Evolutionary conservation across 768 basidiomycete genomes (phyloP).

Genomic region (Tylopilus subfusipes): DNA sequence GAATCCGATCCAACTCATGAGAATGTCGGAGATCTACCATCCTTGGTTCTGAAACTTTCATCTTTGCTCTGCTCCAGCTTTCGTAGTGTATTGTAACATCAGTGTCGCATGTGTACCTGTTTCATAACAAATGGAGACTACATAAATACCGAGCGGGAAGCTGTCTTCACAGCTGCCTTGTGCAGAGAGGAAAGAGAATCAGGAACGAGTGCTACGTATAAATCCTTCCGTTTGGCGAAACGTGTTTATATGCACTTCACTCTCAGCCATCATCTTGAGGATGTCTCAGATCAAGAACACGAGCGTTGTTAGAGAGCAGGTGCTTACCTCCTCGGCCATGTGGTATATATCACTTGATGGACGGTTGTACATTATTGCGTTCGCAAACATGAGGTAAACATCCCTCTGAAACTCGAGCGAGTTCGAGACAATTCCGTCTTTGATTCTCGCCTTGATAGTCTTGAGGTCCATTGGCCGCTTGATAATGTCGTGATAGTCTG

Average conservation of each 20-base stretch:
- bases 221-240: slow-evolving; percentile 78
- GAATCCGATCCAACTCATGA: slow-evolving; percentile 78
- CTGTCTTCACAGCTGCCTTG: neutral
- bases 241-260: slow-evolving; percentile 60
- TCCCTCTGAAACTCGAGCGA: slow-evolving; percentile 89
- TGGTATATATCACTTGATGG: slow-evolving; percentile 80
- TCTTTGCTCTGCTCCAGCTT: neutral
- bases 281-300: neutral
- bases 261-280: slow-evolving; percentile 70
- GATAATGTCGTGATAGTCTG: slow-evolving; percentile 89
- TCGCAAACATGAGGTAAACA: slow-evolving; percentile 90
- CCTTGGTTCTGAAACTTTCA: slow-evolving; percentile 67
- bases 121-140: neutral
- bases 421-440: slow-evolving; percentile 76
- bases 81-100: slow-evolving; percentile 1
- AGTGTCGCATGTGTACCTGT: slow-evolving; percentile 3
- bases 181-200: neutral
- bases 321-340: slow-evolving; percentile 87
- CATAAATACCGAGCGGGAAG: neutral
- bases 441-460: slow-evolving; percentile 82
- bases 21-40: slow-evolving; percentile 80
- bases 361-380: slow-evolving; percentile 96
- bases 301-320: neutral
- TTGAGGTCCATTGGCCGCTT: slow-evolving; percentile 96
- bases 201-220: slow-evolving; percentile 41